Conservation (phyloP, 2,329 filamentous ascomycete species). For the Colletotrichum australisinense region DNA sequence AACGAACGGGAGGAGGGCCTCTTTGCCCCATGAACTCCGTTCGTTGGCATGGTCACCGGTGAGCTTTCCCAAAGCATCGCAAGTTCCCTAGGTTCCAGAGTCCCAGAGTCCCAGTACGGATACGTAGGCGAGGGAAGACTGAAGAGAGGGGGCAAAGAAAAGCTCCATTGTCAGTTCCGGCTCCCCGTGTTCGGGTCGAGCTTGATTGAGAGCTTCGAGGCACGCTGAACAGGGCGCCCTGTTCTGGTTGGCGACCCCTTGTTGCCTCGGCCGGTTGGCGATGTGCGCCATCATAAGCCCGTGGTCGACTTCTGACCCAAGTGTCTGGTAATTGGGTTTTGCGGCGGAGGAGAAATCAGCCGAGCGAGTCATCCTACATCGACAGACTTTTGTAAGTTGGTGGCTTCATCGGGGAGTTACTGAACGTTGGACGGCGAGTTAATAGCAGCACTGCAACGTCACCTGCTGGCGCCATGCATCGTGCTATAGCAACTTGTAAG, state of each 20-base stretch:
- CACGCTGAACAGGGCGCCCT: slow-evolving; percentile 5
- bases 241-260: slow-evolving; percentile 5
- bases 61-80: slow-evolving; percentile 30
- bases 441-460: neutral
- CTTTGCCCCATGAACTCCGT: slow-evolving; percentile 21
- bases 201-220: slow-evolving; percentile 15
- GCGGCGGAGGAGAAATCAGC: neutral
- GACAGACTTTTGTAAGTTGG: slow-evolving; percentile 3
- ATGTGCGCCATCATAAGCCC: neutral
- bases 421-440: slow-evolving; percentile 2
- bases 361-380: slow-evolving; percentile 1
- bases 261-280: slow-evolving; percentile 12
- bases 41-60: slow-evolving; percentile 31
- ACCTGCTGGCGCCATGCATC: neutral
- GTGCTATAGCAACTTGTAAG: neutral
- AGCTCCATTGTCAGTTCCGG: slow-evolving; percentile 22
- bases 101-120: neutral
- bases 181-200: slow-evolving; percentile 22
- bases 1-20: slow-evolving; percentile 1
- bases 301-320: neutral
- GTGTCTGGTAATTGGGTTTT: slow-evolving; percentile 2
- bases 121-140: slow-evolving; percentile 15
- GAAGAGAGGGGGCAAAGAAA: neutral
- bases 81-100: slow-evolving; percentile 8
- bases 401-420: neutral